Evolutionary conservation across 2,329 filamentous ascomycete genomes (phyloP).

Genomic region (Neonectria ditissima): DNA sequence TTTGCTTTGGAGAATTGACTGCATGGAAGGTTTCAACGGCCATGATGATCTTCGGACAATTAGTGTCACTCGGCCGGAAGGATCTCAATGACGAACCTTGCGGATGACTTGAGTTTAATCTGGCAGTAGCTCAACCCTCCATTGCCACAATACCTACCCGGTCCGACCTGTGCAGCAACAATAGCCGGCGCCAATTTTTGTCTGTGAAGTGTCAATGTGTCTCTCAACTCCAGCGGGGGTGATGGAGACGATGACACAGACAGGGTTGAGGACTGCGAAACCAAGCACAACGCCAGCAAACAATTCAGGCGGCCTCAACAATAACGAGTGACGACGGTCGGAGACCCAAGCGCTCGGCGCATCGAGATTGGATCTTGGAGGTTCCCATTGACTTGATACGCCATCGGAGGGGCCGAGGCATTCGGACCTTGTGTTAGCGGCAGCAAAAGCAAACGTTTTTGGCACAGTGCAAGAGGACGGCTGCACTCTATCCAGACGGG

Average conservation of each 20-base stretch:
- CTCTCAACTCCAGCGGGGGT: background rate
- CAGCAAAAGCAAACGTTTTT: constrained; percentile 22
- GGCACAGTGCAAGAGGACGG: background rate
- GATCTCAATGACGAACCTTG: background rate
- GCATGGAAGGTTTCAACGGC: background rate
- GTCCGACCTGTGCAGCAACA: background rate
- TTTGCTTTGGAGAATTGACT: background rate
- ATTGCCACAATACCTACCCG: background rate
- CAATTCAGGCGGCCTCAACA: background rate
- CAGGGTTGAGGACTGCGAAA: background rate
- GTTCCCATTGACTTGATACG: constrained; percentile 2
- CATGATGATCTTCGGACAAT: background rate
- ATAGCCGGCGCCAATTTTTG: background rate
- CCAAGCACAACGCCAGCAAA: background rate
- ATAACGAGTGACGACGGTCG: background rate
- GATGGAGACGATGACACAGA: background rate
- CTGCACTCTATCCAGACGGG: background rate
- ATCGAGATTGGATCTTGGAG: constrained; percentile 23
- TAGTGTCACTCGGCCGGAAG: background rate
- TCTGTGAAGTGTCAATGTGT: background rate
- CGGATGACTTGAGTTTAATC: background rate
- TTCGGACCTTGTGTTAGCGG: background rate
- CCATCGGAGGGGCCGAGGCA: constrained; percentile 19
- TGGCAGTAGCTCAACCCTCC: background rate
- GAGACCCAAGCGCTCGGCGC: constrained; percentile 2